Conservation (phyloP, 768 basidiomycete species). For the Chalciporus pseudorubinellus region DNA sequence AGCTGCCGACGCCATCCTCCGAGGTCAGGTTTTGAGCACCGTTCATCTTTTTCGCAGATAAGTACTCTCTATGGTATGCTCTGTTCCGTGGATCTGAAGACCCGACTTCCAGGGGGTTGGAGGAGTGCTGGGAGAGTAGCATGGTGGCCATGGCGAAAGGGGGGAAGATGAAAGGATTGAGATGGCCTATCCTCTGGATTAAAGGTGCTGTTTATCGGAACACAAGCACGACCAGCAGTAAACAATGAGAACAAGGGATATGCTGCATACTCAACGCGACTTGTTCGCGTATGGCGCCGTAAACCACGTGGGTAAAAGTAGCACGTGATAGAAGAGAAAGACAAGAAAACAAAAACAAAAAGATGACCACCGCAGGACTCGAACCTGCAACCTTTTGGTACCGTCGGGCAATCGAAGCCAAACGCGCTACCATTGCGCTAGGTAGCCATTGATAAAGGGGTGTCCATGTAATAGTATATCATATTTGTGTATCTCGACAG, state of each 20-base stretch:
- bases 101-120: constrained; percentile 68
- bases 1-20: constrained; percentile 49
- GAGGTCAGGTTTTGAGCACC: constrained; percentile 39
- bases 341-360: constrained; percentile 11
- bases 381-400: constrained; percentile 96
- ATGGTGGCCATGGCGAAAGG: constrained; percentile 34
- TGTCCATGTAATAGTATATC: accelerated
- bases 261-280: not conserved
- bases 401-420: constrained; percentile 79
- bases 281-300: not conserved
- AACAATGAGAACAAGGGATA: constrained; percentile 2
- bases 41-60: constrained; percentile 34
- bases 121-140: constrained; percentile 66
- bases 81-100: constrained; percentile 58
- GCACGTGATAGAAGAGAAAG: not conserved
- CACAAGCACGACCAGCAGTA: not conserved
- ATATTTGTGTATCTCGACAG: not conserved
- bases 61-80: constrained; percentile 40
- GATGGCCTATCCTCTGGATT: not conserved
- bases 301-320: not conserved
- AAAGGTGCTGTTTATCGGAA: not conserved
- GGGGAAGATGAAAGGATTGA: not conserved
- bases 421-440: constrained; percentile 96
- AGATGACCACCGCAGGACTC: constrained; percentile 88
- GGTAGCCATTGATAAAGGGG: constrained; percentile 49